A percentile compares a stretch with the other conserved stretches of the same genome.
These are phyloP conservation scores for Coemansia sp. DNA, from an alignment of 192 early-diverging fungal genomes.

Conservation along the genomic window DNA sequence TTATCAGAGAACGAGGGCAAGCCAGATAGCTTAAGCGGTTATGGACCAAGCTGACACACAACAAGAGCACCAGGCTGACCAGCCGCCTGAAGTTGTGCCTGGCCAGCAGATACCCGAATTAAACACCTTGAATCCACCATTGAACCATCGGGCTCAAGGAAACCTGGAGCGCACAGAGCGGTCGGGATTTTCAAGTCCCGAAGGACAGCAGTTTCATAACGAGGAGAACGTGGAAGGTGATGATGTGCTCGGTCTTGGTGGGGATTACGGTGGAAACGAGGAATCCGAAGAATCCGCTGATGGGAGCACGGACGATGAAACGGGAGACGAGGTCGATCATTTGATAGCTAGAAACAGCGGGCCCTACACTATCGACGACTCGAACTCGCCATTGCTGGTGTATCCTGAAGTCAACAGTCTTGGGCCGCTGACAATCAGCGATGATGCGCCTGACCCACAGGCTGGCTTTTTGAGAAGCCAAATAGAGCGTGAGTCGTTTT, in stretches of 20 bases:
- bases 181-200: not conserved
- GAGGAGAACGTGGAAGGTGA: not conserved
- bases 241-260: not conserved
- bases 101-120: slow-evolving; percentile 8
- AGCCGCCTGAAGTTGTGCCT: slow-evolving; percentile 7
- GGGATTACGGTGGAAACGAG: slow-evolving; percentile 1
- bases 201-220: slow-evolving; percentile 1
- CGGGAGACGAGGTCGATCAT: not conserved
- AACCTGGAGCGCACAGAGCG: not conserved
- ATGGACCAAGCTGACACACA: not conserved
- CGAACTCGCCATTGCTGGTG: not conserved
- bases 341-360: not conserved
- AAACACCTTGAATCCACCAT: slow-evolving; percentile 5
- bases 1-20: not conserved
- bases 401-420: not conserved
- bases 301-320: not conserved
- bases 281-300: not conserved
- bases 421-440: not conserved
- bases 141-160: not conserved
- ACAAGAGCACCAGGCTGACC: not conserved
- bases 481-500: not conserved
- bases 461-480: not conserved
- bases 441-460: not conserved
- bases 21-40: not conserved
- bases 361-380: not conserved